A percentile compares a stretch with the other conserved stretches of the same genome.
phyloP scores from a whole-genome alignment of 116 monocot genomes.

The Zostera marina region DNA sequence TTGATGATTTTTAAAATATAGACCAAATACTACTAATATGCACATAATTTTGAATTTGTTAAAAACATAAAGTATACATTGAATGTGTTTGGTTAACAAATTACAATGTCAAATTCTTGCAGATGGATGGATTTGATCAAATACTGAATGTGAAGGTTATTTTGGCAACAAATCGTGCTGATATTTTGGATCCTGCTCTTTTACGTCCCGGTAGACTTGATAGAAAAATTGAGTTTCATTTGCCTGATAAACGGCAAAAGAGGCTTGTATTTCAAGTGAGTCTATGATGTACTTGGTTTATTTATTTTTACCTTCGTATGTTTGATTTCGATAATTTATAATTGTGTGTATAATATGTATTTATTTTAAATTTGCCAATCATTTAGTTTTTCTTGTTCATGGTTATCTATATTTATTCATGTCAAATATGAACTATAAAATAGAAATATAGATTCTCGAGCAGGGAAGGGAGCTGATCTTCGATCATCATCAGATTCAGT shows the following conservation, averaged over 20 bases:
- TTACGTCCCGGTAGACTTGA: conserved; percentile 91
- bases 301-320: background rate
- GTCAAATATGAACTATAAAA: too few relatives aligned
- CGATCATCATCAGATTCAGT: too few relatives aligned
- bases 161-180: conserved; percentile 96
- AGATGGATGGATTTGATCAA: conserved; percentile 99
- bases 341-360: background rate
- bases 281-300: background rate
- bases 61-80: too few relatives aligned
- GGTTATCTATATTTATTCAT: too few relatives aligned
- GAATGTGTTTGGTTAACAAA: too few relatives aligned
- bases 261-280: conserved; percentile 92
- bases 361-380: too few relatives aligned
- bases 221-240: conserved; percentile 91
- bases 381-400: too few relatives aligned
- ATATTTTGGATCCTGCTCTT: conserved; percentile 95
- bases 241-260: conserved; percentile 91
- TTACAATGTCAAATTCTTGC: conserved; percentile 11
- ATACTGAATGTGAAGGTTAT: conserved; percentile 98
- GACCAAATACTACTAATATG: too few relatives aligned
- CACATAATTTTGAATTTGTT: too few relatives aligned
- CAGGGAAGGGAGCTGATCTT: too few relatives aligned
- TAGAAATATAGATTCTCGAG: too few relatives aligned
- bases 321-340: background rate
- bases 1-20: too few relatives aligned